phyloP scores from a whole-genome alignment of 23 red algal species.

The Rhodosorus marinus region DNA sequence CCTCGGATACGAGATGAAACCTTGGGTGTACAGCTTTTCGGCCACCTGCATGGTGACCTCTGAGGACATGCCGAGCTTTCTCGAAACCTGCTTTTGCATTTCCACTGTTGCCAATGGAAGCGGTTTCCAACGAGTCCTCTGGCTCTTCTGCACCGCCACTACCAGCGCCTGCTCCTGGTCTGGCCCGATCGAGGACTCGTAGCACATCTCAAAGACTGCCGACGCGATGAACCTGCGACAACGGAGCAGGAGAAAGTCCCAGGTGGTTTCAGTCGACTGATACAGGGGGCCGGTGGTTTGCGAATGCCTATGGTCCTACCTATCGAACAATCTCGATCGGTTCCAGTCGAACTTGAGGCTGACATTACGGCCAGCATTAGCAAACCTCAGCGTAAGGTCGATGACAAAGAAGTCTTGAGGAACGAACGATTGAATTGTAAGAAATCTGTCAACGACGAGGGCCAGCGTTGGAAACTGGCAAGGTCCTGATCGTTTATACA shows the following conservation, averaged over 20 bases:
- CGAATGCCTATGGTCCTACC: too few species aligned
- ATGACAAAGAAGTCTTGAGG: constrained; percentile 54
- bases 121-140: constrained; percentile 29
- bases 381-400: constrained; percentile 15
- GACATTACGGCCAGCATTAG: neutral
- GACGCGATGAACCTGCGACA: constrained; percentile 41
- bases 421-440: constrained; percentile 58
- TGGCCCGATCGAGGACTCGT: constrained; percentile 17
- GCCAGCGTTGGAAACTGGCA: constrained; percentile 93
- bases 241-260: too few species aligned
- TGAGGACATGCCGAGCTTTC: constrained; percentile 52
- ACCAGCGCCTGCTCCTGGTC: constrained; percentile 10
- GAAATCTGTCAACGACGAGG: constrained; percentile 78
- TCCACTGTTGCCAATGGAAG: constrained; percentile 84
- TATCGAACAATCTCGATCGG: constrained; percentile 76
- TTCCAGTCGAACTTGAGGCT: constrained; percentile 44
- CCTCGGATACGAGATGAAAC: constrained; percentile 92
- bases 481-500: too few species aligned
- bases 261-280: too few species aligned
- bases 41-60: constrained; percentile 58
- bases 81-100: constrained; percentile 65
- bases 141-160: constrained; percentile 12
- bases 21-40: constrained; percentile 67
- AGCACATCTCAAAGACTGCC: constrained; percentile 49
- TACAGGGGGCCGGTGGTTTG: too few species aligned